Conservation (phyloP, 495 filamentous ascomycete genomes). For the Usnea hakonensis region DNA sequence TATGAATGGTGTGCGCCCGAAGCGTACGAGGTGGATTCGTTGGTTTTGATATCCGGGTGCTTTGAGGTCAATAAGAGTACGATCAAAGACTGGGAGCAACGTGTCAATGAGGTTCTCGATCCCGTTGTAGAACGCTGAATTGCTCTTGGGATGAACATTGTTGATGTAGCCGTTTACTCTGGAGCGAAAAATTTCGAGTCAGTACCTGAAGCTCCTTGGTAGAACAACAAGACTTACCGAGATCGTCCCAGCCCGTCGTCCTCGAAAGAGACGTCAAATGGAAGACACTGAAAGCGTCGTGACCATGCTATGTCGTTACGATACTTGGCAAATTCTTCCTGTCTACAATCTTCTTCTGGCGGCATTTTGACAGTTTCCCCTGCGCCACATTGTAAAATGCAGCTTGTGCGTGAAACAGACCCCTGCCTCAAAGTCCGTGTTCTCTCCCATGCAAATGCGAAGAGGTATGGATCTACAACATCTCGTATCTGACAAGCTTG, state of each 20-base stretch:
- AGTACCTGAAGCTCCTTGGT: too few relatives aligned
- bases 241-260: constrained; percentile 5
- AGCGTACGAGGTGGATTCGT: constrained; percentile 18
- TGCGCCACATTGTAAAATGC: constrained; percentile 25
- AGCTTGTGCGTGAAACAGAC: constrained; percentile 28
- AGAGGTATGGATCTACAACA: constrained; percentile 39
- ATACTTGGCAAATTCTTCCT: constrained; percentile 29
- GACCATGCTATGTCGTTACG: constrained; percentile 41
- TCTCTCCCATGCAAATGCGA: constrained; percentile 39
- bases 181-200: constrained; percentile 11
- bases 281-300: constrained; percentile 34
- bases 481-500: constrained; percentile 16
- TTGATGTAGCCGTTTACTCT: constrained; percentile 41
- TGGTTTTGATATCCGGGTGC: constrained; percentile 25
- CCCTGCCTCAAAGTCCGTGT: constrained; percentile 29
- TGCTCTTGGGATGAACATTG: constrained; percentile 39
- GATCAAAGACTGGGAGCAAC: constrained; percentile 36
- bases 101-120: constrained; percentile 39
- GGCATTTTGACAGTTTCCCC: constrained; percentile 26
- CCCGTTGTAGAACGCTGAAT: constrained; percentile 30
- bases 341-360: constrained; percentile 15
- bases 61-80: constrained; percentile 37
- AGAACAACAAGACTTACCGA: constrained; percentile 8
- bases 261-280: constrained; percentile 32
- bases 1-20: constrained; percentile 25